Evolutionary conservation across 257 asterid genomes (phyloP).

Genomic region (Nicotiana obtusifolia): DNA sequence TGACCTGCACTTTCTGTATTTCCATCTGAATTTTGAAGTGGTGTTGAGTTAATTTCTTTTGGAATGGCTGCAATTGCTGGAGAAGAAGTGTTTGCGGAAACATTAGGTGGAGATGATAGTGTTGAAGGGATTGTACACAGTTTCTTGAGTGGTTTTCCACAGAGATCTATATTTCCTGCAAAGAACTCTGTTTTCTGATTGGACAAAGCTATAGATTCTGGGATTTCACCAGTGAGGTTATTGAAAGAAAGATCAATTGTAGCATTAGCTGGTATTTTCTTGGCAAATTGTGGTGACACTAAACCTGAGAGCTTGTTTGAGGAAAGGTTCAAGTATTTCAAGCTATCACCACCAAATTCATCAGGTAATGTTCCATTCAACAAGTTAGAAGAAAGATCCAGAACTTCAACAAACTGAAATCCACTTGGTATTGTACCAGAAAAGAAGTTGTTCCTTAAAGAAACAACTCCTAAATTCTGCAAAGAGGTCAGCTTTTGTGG

Average conservation of each 20-base stretch:
- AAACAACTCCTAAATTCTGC: constrained; percentile 43
- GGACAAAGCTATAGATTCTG: constrained; percentile 36
- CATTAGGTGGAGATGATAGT: constrained; percentile 51
- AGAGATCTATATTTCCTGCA: constrained; percentile 59
- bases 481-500: constrained; percentile 37
- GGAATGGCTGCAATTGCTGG: constrained; percentile 96
- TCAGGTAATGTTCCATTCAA: constrained; percentile 61
- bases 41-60: constrained; percentile 34
- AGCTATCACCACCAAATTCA: constrained; percentile 54
- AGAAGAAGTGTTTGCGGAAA: constrained; percentile 35
- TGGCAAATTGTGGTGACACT: constrained; percentile 48
- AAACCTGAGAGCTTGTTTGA: constrained; percentile 62
- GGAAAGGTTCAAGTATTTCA: constrained; percentile 71
- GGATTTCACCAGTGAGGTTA: constrained; percentile 70
- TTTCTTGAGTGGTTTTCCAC: constrained; percentile 69
- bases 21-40: constrained; percentile 27
- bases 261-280: constrained; percentile 48
- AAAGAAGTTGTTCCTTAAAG: constrained; percentile 44
- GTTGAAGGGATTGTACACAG: constrained; percentile 69
- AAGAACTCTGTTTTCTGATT: constrained; percentile 65
- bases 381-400: constrained; percentile 66
- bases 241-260: constrained; percentile 77
- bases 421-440: constrained; percentile 51
- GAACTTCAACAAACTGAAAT: constrained; percentile 33
- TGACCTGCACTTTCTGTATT: constrained; percentile 22